Conservation (phyloP, 2,329 filamentous ascomycete species). For the Colletotrichum sp. region DNA sequence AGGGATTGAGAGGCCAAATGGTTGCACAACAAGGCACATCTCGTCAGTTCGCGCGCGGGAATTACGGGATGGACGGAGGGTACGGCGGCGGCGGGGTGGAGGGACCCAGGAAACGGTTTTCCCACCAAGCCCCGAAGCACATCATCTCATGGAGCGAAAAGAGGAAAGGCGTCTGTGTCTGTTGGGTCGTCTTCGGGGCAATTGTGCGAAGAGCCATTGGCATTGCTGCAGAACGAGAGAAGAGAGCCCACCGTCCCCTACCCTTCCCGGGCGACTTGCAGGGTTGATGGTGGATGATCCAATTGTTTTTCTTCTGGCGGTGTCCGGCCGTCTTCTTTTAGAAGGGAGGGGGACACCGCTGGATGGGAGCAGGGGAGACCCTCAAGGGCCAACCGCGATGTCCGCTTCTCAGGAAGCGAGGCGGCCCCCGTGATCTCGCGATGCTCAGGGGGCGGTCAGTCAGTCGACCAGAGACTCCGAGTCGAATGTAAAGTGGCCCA, state of each 20-base stretch:
- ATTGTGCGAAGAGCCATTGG: neutral
- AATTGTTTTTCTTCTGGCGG: neutral
- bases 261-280: neutral
- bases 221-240: conserved; percentile 3
- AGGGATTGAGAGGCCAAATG: neutral
- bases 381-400: neutral
- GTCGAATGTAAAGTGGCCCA: neutral
- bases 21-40: neutral
- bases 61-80: conserved; percentile 14
- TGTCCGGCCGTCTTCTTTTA: neutral
- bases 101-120: neutral
- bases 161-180: neutral
- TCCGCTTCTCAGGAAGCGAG: neutral
- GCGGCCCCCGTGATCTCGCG: neutral
- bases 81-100: neutral
- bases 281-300: neutral
- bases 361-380: conserved; percentile 4
- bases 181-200: neutral
- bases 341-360: neutral
- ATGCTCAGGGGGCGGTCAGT: conserved; percentile 5
- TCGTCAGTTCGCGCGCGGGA: conserved; percentile 13
- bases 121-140: neutral
- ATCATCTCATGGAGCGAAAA: neutral
- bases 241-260: neutral
- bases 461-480: neutral